Percentiles rank a stretch among this genome's conserved stretches.
These are phyloP conservation scores for Lentinula sp. DNA, from an alignment of 768 basidiomycete genomes.

Conservation along the genomic window DNA sequence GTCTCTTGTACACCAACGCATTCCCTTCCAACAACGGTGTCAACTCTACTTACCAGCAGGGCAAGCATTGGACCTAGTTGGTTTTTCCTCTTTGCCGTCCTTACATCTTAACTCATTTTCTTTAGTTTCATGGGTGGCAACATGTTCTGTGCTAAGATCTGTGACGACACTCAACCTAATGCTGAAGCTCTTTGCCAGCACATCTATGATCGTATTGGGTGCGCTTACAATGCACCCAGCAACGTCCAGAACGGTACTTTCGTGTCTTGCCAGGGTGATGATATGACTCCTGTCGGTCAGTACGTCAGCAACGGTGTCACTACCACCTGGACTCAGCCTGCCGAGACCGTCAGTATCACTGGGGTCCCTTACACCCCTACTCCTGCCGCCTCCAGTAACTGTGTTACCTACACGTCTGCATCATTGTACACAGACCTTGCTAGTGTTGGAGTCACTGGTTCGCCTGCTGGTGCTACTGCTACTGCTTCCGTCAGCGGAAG, in stretches of 20 bases:
- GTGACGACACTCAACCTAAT: constrained; percentile 39
- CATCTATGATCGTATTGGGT: constrained; percentile 49
- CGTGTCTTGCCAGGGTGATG: constrained; percentile 41
- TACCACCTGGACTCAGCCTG: constrained; percentile 17
- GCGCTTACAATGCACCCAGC: constrained; percentile 48
- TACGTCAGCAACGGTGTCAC: constrained; percentile 27
- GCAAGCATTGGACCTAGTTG: constrained; percentile 44
- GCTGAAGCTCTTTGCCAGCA: constrained; percentile 27
- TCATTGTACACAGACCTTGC: constrained; percentile 13
- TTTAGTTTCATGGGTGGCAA: constrained; percentile 46
- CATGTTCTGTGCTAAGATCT: constrained; percentile 48
- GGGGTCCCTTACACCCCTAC: constrained; percentile 19
- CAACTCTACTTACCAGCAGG: constrained; percentile 33
- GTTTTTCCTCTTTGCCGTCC: constrained; percentile 10
- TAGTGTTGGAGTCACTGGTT: background rate
- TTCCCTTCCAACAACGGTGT: constrained; percentile 29
- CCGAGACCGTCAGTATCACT: constrained; percentile 15
- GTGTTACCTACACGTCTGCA: constrained; percentile 11
- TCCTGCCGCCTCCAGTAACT: constrained; percentile 15
- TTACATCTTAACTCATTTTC: background rate
- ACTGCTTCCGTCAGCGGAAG: background rate
- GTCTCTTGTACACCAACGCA: constrained; percentile 41
- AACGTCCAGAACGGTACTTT: constrained; percentile 37
- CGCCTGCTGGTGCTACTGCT: background rate
- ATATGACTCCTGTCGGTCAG: constrained; percentile 39